These are phyloP conservation scores for Cyathus striatus DNA, from an alignment of 768 basidiomycete species.

Conservation along the genomic window DNA sequence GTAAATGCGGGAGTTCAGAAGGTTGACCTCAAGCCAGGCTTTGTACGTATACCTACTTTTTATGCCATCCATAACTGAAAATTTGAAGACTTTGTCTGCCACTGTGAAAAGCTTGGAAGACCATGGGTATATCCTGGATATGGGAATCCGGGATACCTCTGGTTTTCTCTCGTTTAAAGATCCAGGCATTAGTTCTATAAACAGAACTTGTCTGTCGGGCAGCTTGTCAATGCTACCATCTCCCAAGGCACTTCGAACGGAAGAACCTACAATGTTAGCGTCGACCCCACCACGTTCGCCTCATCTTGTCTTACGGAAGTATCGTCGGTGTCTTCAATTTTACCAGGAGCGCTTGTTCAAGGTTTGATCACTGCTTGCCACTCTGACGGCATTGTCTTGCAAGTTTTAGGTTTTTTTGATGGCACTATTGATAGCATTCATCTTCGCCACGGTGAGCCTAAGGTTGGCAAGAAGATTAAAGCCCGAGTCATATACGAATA, in stretches of 20 bases:
- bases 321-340: conserved; percentile 70
- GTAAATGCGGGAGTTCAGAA: conserved; percentile 81
- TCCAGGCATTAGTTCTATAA: conserved; percentile 24
- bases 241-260: conserved; percentile 68
- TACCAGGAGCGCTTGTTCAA: conserved; percentile 84
- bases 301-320: conserved; percentile 66
- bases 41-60: conserved; percentile 48
- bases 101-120: conserved; percentile 86
- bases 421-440: conserved; percentile 87
- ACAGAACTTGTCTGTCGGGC: conserved; percentile 51
- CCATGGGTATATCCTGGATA: conserved; percentile 87
- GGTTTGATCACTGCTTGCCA: conserved; percentile 74
- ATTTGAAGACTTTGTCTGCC: conserved; percentile 63
- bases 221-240: conserved; percentile 64
- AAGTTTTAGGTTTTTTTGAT: conserved; percentile 87
- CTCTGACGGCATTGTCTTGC: conserved; percentile 75
- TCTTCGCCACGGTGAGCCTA: conserved; percentile 47
- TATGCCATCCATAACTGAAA: background rate
- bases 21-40: conserved; percentile 69
- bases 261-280: conserved; percentile 67
- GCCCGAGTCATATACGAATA: conserved; percentile 82
- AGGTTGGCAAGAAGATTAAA: conserved; percentile 73
- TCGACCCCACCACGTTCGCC: conserved; percentile 43
- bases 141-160: conserved; percentile 73
- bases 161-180: conserved; percentile 86